phyloP scores from a whole-genome alignment of 257 asterid genomes.

The Capsicum rhomboideum region DNA sequence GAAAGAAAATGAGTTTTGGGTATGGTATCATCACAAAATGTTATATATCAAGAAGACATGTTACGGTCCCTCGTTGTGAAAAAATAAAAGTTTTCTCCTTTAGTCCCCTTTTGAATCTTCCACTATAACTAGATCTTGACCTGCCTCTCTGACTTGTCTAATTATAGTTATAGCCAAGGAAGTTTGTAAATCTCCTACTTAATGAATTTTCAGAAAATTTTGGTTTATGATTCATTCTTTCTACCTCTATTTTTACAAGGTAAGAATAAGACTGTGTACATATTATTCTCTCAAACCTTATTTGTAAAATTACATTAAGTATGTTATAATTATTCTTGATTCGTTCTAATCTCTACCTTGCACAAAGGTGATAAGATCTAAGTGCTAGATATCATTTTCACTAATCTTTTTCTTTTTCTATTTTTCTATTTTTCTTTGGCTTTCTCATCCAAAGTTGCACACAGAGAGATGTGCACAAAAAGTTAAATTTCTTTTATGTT shows the following conservation, averaged over 20 bases:
- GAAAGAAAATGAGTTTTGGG: background rate
- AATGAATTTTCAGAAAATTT: background rate
- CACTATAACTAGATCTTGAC: background rate
- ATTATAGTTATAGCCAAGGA: background rate
- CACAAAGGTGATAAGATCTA: background rate
- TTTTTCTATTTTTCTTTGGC: background rate
- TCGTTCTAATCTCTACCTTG: background rate
- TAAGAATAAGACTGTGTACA: no score
- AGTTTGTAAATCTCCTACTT: background rate
- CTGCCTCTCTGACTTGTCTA: background rate
- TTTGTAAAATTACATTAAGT: no score
- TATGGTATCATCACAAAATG: background rate
- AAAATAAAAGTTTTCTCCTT: background rate
- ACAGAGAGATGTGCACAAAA: background rate
- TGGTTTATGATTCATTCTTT: background rate
- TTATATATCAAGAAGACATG: slow-evolving; percentile 4
- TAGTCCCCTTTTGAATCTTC: slow-evolving; percentile 1
- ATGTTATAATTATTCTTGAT: no score
- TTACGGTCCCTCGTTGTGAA: slow-evolving; percentile 5
- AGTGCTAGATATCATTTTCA: background rate
- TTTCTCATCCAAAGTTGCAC: background rate
- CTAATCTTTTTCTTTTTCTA: background rate
- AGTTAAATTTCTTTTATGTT: background rate
- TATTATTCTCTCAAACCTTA: no score
- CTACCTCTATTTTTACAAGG: no score